Conservation (phyloP, 306 rosid genomes). For the Amphicarpaea edgeworthii region DNA sequence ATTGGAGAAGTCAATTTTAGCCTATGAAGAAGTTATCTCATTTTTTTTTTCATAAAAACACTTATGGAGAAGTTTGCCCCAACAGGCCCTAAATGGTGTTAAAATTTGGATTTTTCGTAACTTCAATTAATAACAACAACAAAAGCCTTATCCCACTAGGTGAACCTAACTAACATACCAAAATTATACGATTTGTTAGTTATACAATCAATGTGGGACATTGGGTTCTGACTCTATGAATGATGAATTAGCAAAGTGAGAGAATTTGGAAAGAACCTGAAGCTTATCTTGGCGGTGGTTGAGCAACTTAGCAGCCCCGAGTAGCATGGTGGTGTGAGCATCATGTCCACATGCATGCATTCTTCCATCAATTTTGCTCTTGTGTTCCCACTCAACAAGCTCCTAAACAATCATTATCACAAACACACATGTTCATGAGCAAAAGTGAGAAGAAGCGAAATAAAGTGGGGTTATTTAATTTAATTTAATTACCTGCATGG, state of each 20-base stretch:
- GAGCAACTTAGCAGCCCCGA: constrained; percentile 82
- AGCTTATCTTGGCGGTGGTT: constrained; percentile 58
- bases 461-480: too few relatives aligned
- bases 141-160: not conserved
- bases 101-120: constrained; percentile 12
- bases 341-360: constrained; percentile 90
- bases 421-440: not conserved
- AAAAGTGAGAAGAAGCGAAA: too few relatives aligned
- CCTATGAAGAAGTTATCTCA: too few relatives aligned
- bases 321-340: constrained; percentile 81
- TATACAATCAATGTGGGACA: not conserved
- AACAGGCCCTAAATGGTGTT: not conserved
- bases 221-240: not conserved
- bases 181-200: not conserved
- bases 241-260: constrained; percentile 5
- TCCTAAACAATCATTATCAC: constrained; percentile 58
- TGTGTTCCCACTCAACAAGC: constrained; percentile 80
- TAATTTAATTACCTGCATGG: constrained; percentile 57
- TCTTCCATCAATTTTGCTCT: constrained; percentile 73
- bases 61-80: too few relatives aligned
- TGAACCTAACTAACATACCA: not conserved
- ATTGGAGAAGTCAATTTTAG: too few relatives aligned
- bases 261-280: constrained; percentile 53
- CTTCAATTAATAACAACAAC: not conserved
- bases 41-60: too few relatives aligned